Conservation (phyloP, 2,329 filamentous ascomycete genomes). For the Alternaria incomplexa region DNA sequence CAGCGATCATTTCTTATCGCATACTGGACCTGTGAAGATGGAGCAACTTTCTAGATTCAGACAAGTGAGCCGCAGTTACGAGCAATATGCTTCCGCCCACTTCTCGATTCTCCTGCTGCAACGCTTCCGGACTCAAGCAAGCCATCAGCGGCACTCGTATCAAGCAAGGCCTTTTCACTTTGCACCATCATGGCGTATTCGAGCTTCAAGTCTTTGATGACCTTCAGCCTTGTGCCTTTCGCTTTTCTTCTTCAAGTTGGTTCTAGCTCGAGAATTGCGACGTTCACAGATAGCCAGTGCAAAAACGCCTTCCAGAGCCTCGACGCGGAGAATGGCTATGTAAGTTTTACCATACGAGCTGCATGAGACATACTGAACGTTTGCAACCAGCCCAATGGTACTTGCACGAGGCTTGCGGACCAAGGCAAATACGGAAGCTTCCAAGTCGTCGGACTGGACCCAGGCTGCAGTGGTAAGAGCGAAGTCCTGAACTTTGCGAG, state of each 20-base stretch:
- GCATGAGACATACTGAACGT: neutral
- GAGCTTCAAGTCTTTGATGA: neutral
- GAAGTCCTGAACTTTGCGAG: neutral
- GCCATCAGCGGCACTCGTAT: neutral
- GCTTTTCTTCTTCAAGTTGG: neutral
- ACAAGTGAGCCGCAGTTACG: neutral
- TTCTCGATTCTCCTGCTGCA: neutral
- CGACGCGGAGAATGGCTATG: slow-evolving; percentile 2
- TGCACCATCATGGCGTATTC: neutral
- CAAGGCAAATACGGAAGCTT: slow-evolving; percentile 1
- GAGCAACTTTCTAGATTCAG: neutral
- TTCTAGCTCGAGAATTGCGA: neutral
- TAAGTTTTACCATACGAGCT: neutral
- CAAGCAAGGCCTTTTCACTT: neutral
- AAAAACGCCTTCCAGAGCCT: slow-evolving; percentile 1
- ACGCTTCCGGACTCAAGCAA: neutral
- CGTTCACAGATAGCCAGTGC: slow-evolving; percentile 1
- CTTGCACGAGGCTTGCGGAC: neutral
- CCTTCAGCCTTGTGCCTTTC: neutral
- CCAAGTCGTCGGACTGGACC: slow-evolving; percentile 2
- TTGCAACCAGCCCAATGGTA: neutral
- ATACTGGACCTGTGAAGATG: neutral
- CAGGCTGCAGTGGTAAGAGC: slow-evolving; percentile 5
- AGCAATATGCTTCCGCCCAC: neutral
- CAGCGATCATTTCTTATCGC: neutral